Conservation (phyloP, 495 filamentous ascomycete genomes). For the Clohesyomyces aquaticus region DNA sequence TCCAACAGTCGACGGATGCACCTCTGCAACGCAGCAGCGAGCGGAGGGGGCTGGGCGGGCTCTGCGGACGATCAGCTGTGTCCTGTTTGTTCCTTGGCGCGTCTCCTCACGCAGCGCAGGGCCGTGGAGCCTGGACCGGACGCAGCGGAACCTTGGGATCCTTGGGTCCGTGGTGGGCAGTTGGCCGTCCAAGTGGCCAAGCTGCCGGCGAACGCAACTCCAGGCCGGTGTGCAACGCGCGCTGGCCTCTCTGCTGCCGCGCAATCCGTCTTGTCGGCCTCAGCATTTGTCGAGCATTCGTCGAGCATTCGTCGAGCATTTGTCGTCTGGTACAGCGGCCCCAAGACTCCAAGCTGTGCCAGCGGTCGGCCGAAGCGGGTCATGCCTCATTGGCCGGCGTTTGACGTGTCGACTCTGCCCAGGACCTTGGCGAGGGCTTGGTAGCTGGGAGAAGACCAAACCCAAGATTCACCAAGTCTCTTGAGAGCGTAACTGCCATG, state of each 20-base stretch:
- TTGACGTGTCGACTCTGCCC: slow-evolving; percentile 16
- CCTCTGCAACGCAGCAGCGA: slow-evolving; percentile 1
- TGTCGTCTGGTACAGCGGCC: too few relatives aligned
- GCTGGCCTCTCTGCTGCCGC: slow-evolving; percentile 18
- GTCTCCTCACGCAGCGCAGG: not conserved
- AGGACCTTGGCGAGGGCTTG: slow-evolving; percentile 18
- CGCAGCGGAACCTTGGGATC: not conserved
- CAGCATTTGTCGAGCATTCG: too few relatives aligned
- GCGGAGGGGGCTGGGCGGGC: slow-evolving; percentile 23
- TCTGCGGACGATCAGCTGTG: too few relatives aligned
- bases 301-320: too few relatives aligned
- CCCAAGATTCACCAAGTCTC: slow-evolving; percentile 26
- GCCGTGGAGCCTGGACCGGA: too few relatives aligned
- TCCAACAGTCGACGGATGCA: not conserved
- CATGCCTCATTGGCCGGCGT: slow-evolving; percentile 9
- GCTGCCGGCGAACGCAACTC: not conserved
- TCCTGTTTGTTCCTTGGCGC: slow-evolving; percentile 4
- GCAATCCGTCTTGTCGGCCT: slow-evolving; percentile 35
- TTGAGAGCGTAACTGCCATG: slow-evolving; percentile 30
- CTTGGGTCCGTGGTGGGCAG: not conserved
- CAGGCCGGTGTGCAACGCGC: not conserved
- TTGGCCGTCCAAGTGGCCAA: slow-evolving; percentile 12
- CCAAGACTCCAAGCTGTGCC: slow-evolving; percentile 1
- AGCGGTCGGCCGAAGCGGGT: not conserved
- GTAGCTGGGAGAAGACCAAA: slow-evolving; percentile 15